Evolutionary conservation across 2,329 filamentous ascomycete genomes (phyloP), one percentile per base, ranked within the genome.

Genomic region (Arthrobotrys sinensis): DNA sequence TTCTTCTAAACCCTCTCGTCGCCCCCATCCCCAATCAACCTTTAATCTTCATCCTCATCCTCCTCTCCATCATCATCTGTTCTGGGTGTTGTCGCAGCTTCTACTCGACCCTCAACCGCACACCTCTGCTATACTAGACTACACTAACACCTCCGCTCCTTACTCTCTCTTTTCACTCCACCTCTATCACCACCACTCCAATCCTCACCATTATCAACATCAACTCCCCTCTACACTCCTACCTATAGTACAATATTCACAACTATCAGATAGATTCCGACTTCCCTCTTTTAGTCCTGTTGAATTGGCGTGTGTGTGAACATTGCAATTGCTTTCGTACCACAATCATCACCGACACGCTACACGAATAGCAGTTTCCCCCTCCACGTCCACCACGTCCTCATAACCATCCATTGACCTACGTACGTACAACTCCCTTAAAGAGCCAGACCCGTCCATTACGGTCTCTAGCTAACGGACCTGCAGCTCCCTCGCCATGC

Each of bases 401-500:
- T n/a, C n/a, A n/a, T n/a, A n/a, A 52, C 50, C 3, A 28, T 11
- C 50, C 50, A 57, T 57, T 46, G 60, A 64, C 43, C 60, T 64
- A 19, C 60, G 28, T 48, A 48, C 5, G 55, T 60, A 4, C n/a
- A 3, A 24, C 43, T 48, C 46, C 40, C 21, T 19, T 34, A 16
- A 48, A 24, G 28, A 34, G 14, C 32, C 24, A 46, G 2, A 19
- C 45, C 6, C n/a, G 8, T 36, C 4, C 3, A 28, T 6, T 43
- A 7, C 79, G 72, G 80, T 79, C 77, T 76, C 82, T 52, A 76
- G 60, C 70, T 80, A 67, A 68, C 69, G 53, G 81, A 79, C 76
- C 87, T 16, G 7, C 91, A 83, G 83, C 98, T 98, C 95, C 93
- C 93, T 40, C 55, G 57, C 14, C 11, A 75, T 78, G 75, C 75